A percentile compares a stretch with the other conserved stretches of the same genome.
These are phyloP conservation scores for Endothia cerciana DNA, from an alignment of 2,329 filamentous ascomycete genomes.

Conservation along the genomic window DNA sequence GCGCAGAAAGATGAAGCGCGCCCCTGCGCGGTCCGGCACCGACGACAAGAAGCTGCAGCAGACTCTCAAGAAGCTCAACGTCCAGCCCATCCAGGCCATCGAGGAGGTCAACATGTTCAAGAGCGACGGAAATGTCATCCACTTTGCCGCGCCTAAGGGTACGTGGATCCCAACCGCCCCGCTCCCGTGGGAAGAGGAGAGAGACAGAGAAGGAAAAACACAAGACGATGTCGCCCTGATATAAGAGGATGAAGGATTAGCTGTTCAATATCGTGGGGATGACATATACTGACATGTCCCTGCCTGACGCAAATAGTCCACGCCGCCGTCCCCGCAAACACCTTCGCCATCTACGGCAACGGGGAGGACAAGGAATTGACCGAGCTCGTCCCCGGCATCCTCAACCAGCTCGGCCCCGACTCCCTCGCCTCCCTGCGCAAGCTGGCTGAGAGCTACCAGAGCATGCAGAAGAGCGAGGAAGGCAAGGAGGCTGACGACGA, in stretches of 20 bases:
- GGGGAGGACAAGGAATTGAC: conserved; percentile 99
- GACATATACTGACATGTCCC: conserved; percentile 15
- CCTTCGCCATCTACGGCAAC: conserved; percentile 98
- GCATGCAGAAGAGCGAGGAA: conserved; percentile 90
- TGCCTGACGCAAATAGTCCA: conserved; percentile 68
- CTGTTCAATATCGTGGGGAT: background rate
- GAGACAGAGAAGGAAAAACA: background rate
- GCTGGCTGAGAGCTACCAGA: conserved; percentile 99
- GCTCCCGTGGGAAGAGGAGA: background rate
- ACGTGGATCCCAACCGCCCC: conserved; percentile 31
- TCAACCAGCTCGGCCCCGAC: conserved; percentile 99
- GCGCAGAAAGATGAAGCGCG: conserved; percentile 97
- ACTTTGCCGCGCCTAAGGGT: conserved; percentile 99
- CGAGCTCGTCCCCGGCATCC: conserved; percentile 97
- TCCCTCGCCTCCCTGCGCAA: conserved; percentile 97
- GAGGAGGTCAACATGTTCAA: conserved; percentile 99
- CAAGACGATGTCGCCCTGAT: background rate
- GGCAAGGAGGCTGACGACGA: conserved; percentile 80
- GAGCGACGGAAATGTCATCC: conserved; percentile 99
- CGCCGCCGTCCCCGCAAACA: conserved; percentile 96
- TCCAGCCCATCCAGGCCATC: conserved; percentile 98
- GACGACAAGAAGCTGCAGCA: conserved; percentile 99
- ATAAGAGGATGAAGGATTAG: background rate
- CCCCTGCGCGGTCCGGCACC: conserved; percentile 86
- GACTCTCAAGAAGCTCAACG: conserved; percentile 98